Percentiles rank a stretch among this genome's conserved stretches.
Evolutionary conservation across 2,329 filamentous ascomycete genomes (phyloP).

Genomic region (Verticillium albo-atrum): DNA sequence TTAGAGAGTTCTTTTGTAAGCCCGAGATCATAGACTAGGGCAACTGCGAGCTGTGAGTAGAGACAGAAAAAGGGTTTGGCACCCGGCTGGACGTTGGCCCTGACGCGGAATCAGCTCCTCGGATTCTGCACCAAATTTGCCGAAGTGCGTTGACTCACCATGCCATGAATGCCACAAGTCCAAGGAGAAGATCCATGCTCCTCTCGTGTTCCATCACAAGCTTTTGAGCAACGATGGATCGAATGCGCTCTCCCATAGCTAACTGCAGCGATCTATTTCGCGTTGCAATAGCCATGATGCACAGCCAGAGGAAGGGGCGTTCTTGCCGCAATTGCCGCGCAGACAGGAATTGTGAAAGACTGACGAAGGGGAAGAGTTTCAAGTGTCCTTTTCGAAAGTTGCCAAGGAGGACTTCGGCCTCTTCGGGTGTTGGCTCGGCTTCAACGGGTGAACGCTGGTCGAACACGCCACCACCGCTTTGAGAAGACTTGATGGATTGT

Average conservation of each 20-base stretch:
- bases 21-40: constrained; percentile 41
- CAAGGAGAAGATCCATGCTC: constrained; percentile 22
- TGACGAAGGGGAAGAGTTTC: constrained; percentile 20
- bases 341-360: constrained; percentile 13
- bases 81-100: constrained; percentile 13
- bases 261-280: constrained; percentile 16
- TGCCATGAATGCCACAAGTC: constrained; percentile 19
- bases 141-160: constrained; percentile 14
- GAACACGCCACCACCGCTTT: background rate
- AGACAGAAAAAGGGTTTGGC: constrained; percentile 40
- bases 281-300: constrained; percentile 26
- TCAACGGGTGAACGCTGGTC: background rate
- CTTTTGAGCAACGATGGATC: constrained; percentile 18
- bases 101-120: background rate
- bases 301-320: constrained; percentile 32
- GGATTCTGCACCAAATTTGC: background rate
- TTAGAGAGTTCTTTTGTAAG: constrained; percentile 19
- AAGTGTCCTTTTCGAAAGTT: constrained; percentile 19
- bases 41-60: constrained; percentile 35
- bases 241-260: constrained; percentile 16
- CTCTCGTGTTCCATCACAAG: constrained; percentile 17
- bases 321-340: constrained; percentile 20
- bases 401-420: constrained; percentile 9
- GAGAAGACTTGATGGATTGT: background rate
- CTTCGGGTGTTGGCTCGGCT: background rate